phyloP scores from a whole-genome alignment of 192 early-diverging fungal species.

The Linnemannia exigua region DNA sequence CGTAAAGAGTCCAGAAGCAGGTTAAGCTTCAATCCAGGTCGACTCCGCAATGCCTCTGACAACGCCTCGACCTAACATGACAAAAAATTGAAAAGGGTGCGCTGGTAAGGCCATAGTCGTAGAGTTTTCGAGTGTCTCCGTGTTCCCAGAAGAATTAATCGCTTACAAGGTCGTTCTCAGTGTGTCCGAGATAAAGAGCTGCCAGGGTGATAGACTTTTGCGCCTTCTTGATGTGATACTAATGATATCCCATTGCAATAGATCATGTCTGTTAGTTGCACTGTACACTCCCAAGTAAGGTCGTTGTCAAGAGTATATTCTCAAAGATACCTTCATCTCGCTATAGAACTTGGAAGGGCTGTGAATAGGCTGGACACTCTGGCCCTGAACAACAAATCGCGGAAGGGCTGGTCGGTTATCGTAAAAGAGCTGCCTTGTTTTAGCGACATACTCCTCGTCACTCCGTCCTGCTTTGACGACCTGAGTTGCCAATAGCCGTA shows the following conservation, averaged over 20 bases:
- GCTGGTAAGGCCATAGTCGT: too few species aligned
- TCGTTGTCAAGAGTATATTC: neutral
- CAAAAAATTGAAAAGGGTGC: neutral
- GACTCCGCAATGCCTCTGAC: conserved; percentile 65
- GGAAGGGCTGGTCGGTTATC: conserved; percentile 35
- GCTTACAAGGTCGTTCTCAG: conserved; percentile 83
- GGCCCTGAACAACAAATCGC: conserved; percentile 58
- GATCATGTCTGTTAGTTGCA: neutral
- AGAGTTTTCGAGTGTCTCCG: neutral
- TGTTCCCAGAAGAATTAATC: neutral
- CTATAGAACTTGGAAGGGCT: conserved; percentile 63
- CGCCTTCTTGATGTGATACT: conserved; percentile 79
- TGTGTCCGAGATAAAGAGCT: conserved; percentile 91
- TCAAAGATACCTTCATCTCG: conserved; percentile 60
- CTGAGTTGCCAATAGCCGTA: conserved; percentile 12
- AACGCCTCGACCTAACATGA: conserved; percentile 69
- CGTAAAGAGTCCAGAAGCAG: conserved; percentile 93
- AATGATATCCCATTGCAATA: neutral
- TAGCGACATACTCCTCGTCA: conserved; percentile 30
- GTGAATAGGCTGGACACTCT: conserved; percentile 51
- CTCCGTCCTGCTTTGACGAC: neutral
- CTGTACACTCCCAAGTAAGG: too few species aligned
- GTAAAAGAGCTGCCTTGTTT: conserved; percentile 29
- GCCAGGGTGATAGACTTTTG: conserved; percentile 83
- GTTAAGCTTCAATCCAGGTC: conserved; percentile 69